These are phyloP conservation scores for Zhuliangozyma blackwelliae DNA, from an alignment of 1,139 yeast genomes.

Conservation along the genomic window DNA sequence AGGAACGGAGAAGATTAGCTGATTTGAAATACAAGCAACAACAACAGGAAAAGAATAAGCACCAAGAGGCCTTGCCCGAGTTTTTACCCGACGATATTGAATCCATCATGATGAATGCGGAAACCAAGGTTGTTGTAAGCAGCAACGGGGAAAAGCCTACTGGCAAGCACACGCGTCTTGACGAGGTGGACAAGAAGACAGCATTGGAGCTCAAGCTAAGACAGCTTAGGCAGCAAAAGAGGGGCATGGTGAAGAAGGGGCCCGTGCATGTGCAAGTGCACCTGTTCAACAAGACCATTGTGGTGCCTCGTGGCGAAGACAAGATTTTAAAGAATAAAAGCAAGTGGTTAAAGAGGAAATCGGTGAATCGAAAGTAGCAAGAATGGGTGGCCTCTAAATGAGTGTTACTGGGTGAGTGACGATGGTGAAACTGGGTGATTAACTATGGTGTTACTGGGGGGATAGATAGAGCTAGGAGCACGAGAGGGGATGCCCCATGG, in stretches of 20 bases:
- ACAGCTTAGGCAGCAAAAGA: constrained; percentile 39
- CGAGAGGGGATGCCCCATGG: no score
- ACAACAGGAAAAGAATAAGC: constrained; percentile 19
- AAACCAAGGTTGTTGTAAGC: constrained; percentile 5
- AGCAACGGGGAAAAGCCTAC: constrained; percentile 8
- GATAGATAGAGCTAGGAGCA: no score
- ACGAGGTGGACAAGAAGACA: constrained; percentile 24
- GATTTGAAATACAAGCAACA: constrained; percentile 49
- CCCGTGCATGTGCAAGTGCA: constrained; percentile 54
- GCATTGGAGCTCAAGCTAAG: constrained; percentile 12
- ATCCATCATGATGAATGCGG: constrained; percentile 24
- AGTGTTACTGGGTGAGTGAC: no score
- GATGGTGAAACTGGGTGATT: no score
- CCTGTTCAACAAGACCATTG: constrained; percentile 20
- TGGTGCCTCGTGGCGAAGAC: constrained; percentile 45
- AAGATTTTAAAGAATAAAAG: constrained; percentile 41
- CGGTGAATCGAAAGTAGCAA: constrained; percentile 39
- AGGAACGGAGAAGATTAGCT: constrained; percentile 44
- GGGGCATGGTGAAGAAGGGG: constrained; percentile 45
- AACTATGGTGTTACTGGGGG: no score
- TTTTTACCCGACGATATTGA: constrained; percentile 45
- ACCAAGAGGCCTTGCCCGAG: constrained; percentile 38
- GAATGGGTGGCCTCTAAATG: no score
- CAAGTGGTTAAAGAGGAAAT: constrained; percentile 59
- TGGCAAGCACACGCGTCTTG: constrained; percentile 36